phyloP scores from a whole-genome alignment of 176 grass and related monocot species.

The Lolium multiflorum region DNA sequence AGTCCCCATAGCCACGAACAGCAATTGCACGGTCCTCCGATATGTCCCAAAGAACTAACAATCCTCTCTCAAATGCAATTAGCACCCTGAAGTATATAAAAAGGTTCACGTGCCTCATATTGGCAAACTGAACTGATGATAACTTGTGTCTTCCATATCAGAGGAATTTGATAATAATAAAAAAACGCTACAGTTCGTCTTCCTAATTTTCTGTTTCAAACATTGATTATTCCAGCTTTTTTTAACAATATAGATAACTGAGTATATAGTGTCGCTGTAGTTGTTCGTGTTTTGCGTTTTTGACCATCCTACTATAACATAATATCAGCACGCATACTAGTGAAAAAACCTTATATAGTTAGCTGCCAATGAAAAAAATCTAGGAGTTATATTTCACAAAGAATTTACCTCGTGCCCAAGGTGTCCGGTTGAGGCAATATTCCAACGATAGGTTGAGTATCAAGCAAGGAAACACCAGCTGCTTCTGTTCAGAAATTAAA shows the following conservation, averaged over 20 bases:
- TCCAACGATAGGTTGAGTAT: slow-evolving; percentile 87
- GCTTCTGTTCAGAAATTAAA: slow-evolving; percentile 61
- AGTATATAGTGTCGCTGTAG: slow-evolving; percentile 24
- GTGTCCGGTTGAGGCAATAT: slow-evolving; percentile 77
- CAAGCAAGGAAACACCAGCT: slow-evolving; percentile 59
- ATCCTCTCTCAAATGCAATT: slow-evolving; percentile 85
- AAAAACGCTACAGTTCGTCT: slow-evolving; percentile 34
- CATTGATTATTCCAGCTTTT: slow-evolving; percentile 1
- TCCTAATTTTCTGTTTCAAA: slow-evolving; percentile 30
- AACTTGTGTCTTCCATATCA: slow-evolving; percentile 17
- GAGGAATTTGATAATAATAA: background rate
- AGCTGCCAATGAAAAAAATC: background rate
- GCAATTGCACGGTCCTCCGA: slow-evolving; percentile 57
- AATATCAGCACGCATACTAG: background rate
- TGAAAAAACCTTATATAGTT: background rate
- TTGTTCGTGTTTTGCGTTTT: slow-evolving; percentile 12
- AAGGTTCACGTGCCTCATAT: slow-evolving; percentile 18
- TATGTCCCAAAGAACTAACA: slow-evolving; percentile 96
- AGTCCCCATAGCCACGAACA: slow-evolving; percentile 60
- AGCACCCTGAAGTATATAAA: slow-evolving; percentile 71
- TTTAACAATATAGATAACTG: slow-evolving; percentile 21
- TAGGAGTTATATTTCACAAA: slow-evolving; percentile 29
- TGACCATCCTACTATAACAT: slow-evolving; percentile 27
- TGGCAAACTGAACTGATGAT: slow-evolving; percentile 35
- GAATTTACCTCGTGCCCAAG: slow-evolving; percentile 75